Conservation (phyloP, 2,329 filamentous ascomycete genomes). For the Cercospora sesami region DNA sequence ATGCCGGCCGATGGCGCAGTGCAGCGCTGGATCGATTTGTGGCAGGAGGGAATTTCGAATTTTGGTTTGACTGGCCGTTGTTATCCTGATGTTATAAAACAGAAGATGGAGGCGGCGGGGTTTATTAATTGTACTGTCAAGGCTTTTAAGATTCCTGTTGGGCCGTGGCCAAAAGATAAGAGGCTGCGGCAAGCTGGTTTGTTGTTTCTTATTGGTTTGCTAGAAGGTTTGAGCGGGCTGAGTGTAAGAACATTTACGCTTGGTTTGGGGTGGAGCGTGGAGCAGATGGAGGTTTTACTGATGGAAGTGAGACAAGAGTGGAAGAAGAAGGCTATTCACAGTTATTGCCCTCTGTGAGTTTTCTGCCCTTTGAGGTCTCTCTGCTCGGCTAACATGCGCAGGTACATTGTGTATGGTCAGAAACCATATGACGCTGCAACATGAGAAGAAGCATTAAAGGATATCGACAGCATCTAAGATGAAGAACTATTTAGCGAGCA, state of each 20-base stretch:
- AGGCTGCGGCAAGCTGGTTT: constrained; percentile 31
- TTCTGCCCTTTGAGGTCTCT: not conserved
- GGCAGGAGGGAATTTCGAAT: constrained; percentile 30
- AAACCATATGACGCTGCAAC: constrained; percentile 25
- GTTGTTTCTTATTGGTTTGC: constrained; percentile 30
- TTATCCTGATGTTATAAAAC: constrained; percentile 37
- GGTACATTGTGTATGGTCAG: constrained; percentile 35
- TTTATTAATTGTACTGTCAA: constrained; percentile 37
- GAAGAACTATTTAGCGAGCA: constrained; percentile 20
- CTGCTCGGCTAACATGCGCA: constrained; percentile 15
- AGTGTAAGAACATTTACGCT: constrained; percentile 33
- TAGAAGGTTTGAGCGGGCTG: constrained; percentile 33
- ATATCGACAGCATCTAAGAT: not conserved
- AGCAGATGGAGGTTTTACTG: constrained; percentile 35
- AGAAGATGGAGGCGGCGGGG: constrained; percentile 38
- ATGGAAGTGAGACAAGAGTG: constrained; percentile 32
- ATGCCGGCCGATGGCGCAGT: constrained; percentile 22
- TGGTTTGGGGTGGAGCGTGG: constrained; percentile 33
- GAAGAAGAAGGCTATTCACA: constrained; percentile 32
- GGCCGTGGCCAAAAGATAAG: constrained; percentile 34
- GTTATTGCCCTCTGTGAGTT: constrained; percentile 34
- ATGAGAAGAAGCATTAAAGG: not conserved
- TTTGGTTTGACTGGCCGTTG: constrained; percentile 30
- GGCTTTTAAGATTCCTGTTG: constrained; percentile 35
- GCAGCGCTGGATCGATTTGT: constrained; percentile 28